Percentiles rank a stretch among this genome's conserved stretches.
These are phyloP conservation scores for Amaranthus tricolor DNA, from an alignment of 179 eudicot genomes.

Conservation along the genomic window DNA sequence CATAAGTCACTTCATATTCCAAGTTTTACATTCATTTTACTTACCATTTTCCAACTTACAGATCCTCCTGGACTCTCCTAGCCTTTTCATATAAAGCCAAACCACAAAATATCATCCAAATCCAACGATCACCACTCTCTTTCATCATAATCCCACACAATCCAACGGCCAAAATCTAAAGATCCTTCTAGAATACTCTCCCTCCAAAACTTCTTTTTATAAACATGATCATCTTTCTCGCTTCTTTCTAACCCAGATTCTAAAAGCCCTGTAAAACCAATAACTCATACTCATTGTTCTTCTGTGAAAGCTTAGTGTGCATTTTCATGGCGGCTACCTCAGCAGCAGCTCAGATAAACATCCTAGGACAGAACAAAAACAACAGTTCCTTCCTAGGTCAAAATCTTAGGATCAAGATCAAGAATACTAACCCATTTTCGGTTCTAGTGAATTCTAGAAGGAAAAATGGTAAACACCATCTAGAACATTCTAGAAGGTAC, in stretches of 20 bases:
- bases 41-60: neutral
- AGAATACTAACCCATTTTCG: constrained; percentile 4
- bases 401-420: constrained; percentile 2
- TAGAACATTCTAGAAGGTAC: constrained; percentile 8
- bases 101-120: neutral
- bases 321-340: constrained; percentile 23
- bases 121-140: constrained; percentile 22
- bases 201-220: constrained; percentile 20
- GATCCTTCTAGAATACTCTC: constrained; percentile 36
- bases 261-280: neutral
- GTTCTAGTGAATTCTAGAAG: neutral
- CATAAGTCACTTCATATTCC: neutral
- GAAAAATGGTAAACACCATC: neutral
- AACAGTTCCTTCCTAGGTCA: constrained; percentile 18
- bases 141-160: constrained; percentile 3
- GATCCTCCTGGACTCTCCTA: constrained; percentile 35
- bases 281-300: neutral
- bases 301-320: neutral
- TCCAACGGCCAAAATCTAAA: constrained; percentile 15
- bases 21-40: neutral
- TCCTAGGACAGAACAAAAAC: constrained; percentile 22
- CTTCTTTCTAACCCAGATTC: constrained; percentile 1
- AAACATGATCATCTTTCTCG: constrained; percentile 17
- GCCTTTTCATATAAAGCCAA: neutral
- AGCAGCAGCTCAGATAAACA: constrained; percentile 33